Evolutionary conservation across 345 rosid species (phyloP).

Genomic region (Microcos paniculata): DNA sequence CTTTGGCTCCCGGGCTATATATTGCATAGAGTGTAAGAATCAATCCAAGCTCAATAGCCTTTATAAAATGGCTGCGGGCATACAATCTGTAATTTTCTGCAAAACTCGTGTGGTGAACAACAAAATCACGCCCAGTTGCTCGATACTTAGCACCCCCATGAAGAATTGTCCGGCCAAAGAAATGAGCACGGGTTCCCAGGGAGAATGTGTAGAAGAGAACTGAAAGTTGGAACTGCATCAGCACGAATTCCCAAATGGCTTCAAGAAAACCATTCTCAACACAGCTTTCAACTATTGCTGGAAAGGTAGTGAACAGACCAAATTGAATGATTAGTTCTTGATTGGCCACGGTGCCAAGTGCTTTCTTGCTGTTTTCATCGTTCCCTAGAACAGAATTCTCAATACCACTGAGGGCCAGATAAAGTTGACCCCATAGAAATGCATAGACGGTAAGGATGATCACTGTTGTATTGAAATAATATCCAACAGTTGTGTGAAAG

Average conservation of each 20-base stretch:
- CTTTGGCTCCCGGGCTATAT: slow-evolving; percentile 49
- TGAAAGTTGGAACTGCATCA: slow-evolving; percentile 93
- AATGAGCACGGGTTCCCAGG: slow-evolving; percentile 92
- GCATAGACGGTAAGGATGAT: slow-evolving; percentile 62
- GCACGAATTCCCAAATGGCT: slow-evolving; percentile 86
- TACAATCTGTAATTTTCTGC: slow-evolving; percentile 82
- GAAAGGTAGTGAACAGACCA: slow-evolving; percentile 90
- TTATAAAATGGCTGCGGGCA: slow-evolving; percentile 84
- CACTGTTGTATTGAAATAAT: slow-evolving; percentile 66
- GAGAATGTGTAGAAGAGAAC: slow-evolving; percentile 90
- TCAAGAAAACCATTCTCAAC: slow-evolving; percentile 90
- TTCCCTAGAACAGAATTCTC: slow-evolving; percentile 38
- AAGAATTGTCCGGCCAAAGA: slow-evolving; percentile 91
- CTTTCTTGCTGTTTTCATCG: slow-evolving; percentile 57
- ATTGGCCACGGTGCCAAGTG: slow-evolving; percentile 77
- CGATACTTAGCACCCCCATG: slow-evolving; percentile 98
- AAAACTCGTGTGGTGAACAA: slow-evolving; percentile 89
- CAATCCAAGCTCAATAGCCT: slow-evolving; percentile 80
- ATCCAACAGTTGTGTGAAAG: slow-evolving; percentile 69
- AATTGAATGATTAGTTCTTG: slow-evolving; percentile 93
- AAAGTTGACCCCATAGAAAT: slow-evolving; percentile 82
- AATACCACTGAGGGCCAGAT: slow-evolving; percentile 78
- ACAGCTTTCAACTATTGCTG: slow-evolving; percentile 85
- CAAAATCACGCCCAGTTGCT: slow-evolving; percentile 92
- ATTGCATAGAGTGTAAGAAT: slow-evolving; percentile 67